Base-by-base conservation (phyloP, 2,329 filamentous ascomycete genomes). In the Penicillium italicum region DNA sequence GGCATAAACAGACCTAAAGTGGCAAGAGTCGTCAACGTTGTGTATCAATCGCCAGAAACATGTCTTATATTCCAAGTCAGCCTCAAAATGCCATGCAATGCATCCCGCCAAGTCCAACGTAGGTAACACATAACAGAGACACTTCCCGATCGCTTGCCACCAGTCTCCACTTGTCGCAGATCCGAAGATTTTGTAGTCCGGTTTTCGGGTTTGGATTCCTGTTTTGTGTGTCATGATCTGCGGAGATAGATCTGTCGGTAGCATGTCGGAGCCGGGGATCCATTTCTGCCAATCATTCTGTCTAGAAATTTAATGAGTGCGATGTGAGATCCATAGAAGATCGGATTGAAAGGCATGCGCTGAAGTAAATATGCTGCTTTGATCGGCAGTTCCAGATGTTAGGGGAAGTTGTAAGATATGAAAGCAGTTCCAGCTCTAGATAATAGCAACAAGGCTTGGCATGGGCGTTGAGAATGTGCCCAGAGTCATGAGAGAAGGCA, bases 131-230 rank as follows among this genome's bases (percentile, higher is more conserved):
- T 34, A 44, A 38, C 30, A 50, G 20, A 45, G 22, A 49, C 16
- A 46, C 30, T 42, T 28, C 18, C 26, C 9, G 12, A 38, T 36
- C 31, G 34, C 12, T 20, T 33, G 41, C 51, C 51, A 44, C 51
- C 49, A 26, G 18, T 48, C 10, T 53, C 42, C 42, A 45, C 42
- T 38, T 34, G 31, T 14, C 49, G 58, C 37, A 56, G 55, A 62
- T 60, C 54, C 26, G 51, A 42, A 43, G 50, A 61, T 58, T 42
- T 28, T 30, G 43, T 31, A 58, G 57, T 59, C 57, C 57, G 56
- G 59, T 62, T 62, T 60, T 50, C 20, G 48, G 43, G 48, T 56
- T 26, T 26, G n/a, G n/a, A 34, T 61, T 37, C 55, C 49, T 56
- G 53, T 58, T 63, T 61, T 51, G 33, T 10, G 31, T 54, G 48